phyloP scores from a whole-genome alignment of 2,329 filamentous ascomycete genomes.

The Penicillium sp. region DNA sequence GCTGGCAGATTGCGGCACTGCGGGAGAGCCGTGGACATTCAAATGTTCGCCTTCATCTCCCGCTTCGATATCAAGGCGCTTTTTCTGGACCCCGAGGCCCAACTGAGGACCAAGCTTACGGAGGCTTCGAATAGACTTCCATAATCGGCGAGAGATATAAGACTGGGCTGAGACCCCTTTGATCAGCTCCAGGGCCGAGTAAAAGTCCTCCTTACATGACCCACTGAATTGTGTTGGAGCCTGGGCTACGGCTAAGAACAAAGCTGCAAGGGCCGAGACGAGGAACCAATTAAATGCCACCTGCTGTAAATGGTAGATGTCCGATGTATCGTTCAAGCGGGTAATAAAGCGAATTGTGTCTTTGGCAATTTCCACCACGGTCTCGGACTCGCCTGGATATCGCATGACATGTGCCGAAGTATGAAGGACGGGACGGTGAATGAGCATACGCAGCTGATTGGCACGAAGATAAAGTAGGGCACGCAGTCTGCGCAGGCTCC shows the following conservation, averaged over 20 bases:
- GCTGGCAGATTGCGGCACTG: slow-evolving; percentile 56
- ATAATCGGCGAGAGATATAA: slow-evolving; percentile 60
- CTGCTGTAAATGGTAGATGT: slow-evolving; percentile 62
- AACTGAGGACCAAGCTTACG: slow-evolving; percentile 61
- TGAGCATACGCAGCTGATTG: slow-evolving; percentile 84
- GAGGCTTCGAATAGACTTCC: slow-evolving; percentile 61
- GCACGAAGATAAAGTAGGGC: slow-evolving; percentile 82
- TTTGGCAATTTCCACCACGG: slow-evolving; percentile 61
- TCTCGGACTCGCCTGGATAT: slow-evolving; percentile 69
- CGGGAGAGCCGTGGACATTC: slow-evolving; percentile 45
- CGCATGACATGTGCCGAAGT: slow-evolving; percentile 70
- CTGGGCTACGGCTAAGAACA: slow-evolving; percentile 63
- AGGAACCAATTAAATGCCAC: slow-evolving; percentile 66
- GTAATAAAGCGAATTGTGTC: slow-evolving; percentile 62
- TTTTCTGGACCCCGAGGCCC: slow-evolving; percentile 46
- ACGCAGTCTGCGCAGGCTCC: slow-evolving; percentile 69
- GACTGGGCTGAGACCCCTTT: slow-evolving; percentile 60
- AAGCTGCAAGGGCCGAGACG: slow-evolving; percentile 59
- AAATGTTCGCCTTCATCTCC: neutral
- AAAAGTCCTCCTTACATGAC: slow-evolving; percentile 61
- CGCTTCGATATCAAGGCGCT: slow-evolving; percentile 6
- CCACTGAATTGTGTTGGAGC: slow-evolving; percentile 58
- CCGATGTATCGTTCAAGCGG: slow-evolving; percentile 58
- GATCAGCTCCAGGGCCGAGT: slow-evolving; percentile 62
- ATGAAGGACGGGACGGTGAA: slow-evolving; percentile 82